Conservation (phyloP, 192 early-diverging fungal genomes). For the Podila epigama region DNA sequence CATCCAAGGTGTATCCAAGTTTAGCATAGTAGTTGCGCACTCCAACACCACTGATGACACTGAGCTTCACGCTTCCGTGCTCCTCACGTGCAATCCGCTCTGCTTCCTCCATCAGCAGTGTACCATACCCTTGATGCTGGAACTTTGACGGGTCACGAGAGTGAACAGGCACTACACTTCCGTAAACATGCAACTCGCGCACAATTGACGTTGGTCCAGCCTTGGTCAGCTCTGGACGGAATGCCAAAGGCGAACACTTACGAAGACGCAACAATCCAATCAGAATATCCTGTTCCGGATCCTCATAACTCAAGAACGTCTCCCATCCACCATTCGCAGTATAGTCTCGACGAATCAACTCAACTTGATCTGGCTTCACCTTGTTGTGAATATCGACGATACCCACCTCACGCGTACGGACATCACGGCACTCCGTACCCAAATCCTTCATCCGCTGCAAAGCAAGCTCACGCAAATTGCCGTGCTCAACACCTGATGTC, state of each 20-base stretch:
- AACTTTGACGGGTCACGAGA: slow-evolving; percentile 97
- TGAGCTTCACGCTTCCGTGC: slow-evolving; percentile 93
- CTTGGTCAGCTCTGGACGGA: slow-evolving; percentile 89
- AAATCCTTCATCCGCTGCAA: slow-evolving; percentile 96
- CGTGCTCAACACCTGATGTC: slow-evolving; percentile 97
- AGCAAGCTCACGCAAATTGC: slow-evolving; percentile 95
- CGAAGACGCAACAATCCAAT: slow-evolving; percentile 94
- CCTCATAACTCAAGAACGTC: slow-evolving; percentile 98
- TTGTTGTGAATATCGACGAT: slow-evolving; percentile 98
- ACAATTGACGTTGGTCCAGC: slow-evolving; percentile 89
- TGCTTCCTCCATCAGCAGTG: slow-evolving; percentile 99
- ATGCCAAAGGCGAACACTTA: slow-evolving; percentile 88
- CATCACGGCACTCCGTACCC: slow-evolving; percentile 95
- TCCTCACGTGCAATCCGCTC: slow-evolving; percentile 98
- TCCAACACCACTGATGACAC: slow-evolving; percentile 97
- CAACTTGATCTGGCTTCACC: slow-evolving; percentile 93
- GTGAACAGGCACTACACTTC: slow-evolving; percentile 95
- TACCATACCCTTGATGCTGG: slow-evolving; percentile 99
- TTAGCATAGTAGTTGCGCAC: slow-evolving; percentile 98
- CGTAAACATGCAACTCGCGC: slow-evolving; percentile 98
- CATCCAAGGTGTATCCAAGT: slow-evolving; percentile 94
- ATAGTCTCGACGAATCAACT: slow-evolving; percentile 97
- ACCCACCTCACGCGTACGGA: slow-evolving; percentile 97
- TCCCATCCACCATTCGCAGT: slow-evolving; percentile 99
- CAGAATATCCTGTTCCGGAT: slow-evolving; percentile 95